Base-by-base conservation (phyloP, 768 basidiomycete species). In the Sporobolomyces phaffii region DNA sequence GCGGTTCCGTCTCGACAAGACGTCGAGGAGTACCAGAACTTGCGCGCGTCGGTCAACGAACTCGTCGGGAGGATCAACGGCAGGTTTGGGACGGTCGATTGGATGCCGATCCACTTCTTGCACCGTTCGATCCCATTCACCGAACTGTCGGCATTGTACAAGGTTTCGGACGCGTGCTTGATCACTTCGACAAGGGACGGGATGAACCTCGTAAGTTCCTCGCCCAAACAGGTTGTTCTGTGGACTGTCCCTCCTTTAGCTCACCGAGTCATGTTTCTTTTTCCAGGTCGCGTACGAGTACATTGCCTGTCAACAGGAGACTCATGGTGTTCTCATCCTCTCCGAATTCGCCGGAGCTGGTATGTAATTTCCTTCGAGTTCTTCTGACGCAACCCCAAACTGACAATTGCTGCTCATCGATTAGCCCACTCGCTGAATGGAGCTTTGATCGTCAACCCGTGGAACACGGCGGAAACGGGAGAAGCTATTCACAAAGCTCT, bases 101-200 rank as follows among this genome's bases (percentile, higher is more conserved):
- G 94, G 77, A 96, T 97, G 91, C 96, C 96, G 9, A 98, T 99
- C 66, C 96, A 98, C 78, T 98, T 96, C 78, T 91, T 98, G 90
- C 94, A 98, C 83, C 93, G 93, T 79, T 88, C 86, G 70, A 81
- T 98, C 59, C 80, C 86, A 0, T 93, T 97, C 75, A 90, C 96
- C 76, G 96, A 99, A 76, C 83, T 99, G 11, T 93, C 91, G 65
- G 96, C 96, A n/a, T 83, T 99, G 60, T 99, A 98, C 76, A 91
- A 94, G 26, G 83, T 97, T 74, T 90, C 89, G 75, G 96, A 98
- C 75, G 94, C 93, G 40, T 98, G 94, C 77, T 81, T 99, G 60
- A 91, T 99, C 65, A 90, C 90, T 26, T 88, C 86, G 77, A 99
- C 96, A 26, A 81, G 96, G 57, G 96, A 99, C 75, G 96, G 96